These are phyloP conservation scores for Fraxinus quadrangulata DNA, from an alignment of 257 asterid genomes.

Conservation along the genomic window DNA sequence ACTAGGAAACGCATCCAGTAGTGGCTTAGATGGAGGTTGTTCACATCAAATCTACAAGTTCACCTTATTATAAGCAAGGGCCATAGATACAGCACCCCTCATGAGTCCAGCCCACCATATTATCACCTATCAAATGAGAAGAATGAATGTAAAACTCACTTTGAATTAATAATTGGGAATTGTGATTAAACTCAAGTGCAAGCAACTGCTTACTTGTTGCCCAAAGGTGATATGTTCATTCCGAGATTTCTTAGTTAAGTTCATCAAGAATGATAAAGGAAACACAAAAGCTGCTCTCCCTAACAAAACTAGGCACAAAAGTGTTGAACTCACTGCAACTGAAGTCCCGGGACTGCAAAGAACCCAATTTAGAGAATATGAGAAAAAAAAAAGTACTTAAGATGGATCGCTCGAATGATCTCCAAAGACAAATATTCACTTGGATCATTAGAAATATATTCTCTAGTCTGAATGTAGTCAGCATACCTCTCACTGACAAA, in stretches of 20 bases:
- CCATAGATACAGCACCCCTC: conserved; percentile 51
- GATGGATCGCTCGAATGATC: neutral
- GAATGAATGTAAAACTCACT: neutral
- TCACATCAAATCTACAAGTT: neutral
- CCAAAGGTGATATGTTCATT: conserved; percentile 32
- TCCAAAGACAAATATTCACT: neutral
- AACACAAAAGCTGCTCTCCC: conserved; percentile 52
- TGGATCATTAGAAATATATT: neutral
- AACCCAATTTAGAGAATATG: neutral
- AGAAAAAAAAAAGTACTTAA: neutral
- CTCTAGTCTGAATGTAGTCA: neutral
- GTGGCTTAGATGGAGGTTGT: neutral
- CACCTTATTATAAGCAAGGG: conserved; percentile 52
- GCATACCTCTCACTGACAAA: conserved; percentile 40
- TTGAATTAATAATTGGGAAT: neutral
- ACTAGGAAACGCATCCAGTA: neutral
- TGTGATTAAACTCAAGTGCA: neutral
- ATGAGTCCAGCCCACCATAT: conserved; percentile 56
- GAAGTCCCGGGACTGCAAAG: conserved; percentile 42
- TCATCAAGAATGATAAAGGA: conserved; percentile 40
- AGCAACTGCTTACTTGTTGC: conserved; percentile 37
- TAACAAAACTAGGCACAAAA: conserved; percentile 35
- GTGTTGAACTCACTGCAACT: conserved; percentile 38
- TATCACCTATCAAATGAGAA: conserved; percentile 32
- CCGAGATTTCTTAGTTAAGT: conserved; percentile 39